Evolutionary conservation across 139 green algal species (phyloP).

Genomic region (Asterochloris sp.): DNA sequence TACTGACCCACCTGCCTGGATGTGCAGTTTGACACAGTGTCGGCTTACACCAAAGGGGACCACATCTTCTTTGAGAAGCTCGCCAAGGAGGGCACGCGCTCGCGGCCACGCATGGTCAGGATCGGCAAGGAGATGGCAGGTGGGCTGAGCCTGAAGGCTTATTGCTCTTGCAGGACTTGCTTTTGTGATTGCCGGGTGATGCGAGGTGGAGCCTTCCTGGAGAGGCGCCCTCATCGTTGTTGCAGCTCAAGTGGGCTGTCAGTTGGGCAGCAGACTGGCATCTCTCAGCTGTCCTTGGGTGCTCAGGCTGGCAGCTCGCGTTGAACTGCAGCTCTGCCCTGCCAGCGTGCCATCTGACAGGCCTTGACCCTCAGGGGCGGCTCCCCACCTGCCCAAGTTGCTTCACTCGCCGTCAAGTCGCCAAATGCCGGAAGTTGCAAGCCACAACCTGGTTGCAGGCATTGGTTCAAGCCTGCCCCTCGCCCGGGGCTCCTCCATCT

Average conservation of each 20-base stretch:
- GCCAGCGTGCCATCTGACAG: too few relatives aligned
- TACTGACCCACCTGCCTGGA: too few relatives aligned
- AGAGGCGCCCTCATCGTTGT: too few relatives aligned
- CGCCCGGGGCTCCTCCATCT: conserved; percentile 51
- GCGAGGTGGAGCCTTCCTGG: too few relatives aligned
- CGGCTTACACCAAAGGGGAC: too few relatives aligned
- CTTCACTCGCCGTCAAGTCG: background rate
- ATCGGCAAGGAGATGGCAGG: conserved; percentile 56
- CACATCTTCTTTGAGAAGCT: background rate
- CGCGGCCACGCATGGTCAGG: conserved; percentile 27
- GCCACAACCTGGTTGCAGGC: background rate
- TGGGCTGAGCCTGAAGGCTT: background rate
- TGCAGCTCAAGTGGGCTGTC: too few relatives aligned
- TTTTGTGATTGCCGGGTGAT: too few relatives aligned
- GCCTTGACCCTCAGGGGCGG: background rate
- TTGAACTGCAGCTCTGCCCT: too few relatives aligned
- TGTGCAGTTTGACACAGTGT: too few relatives aligned
- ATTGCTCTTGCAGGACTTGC: conserved; percentile 25
- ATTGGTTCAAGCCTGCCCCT: conserved; percentile 53
- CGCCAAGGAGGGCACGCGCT: conserved; percentile 17
- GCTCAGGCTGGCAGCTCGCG: too few relatives aligned
- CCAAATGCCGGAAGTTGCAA: background rate
- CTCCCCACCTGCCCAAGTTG: background rate
- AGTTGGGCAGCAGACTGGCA: too few relatives aligned
- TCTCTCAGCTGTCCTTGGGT: too few relatives aligned